Conservation (phyloP, 208 protist species). For the Polymyxa betae region DNA sequence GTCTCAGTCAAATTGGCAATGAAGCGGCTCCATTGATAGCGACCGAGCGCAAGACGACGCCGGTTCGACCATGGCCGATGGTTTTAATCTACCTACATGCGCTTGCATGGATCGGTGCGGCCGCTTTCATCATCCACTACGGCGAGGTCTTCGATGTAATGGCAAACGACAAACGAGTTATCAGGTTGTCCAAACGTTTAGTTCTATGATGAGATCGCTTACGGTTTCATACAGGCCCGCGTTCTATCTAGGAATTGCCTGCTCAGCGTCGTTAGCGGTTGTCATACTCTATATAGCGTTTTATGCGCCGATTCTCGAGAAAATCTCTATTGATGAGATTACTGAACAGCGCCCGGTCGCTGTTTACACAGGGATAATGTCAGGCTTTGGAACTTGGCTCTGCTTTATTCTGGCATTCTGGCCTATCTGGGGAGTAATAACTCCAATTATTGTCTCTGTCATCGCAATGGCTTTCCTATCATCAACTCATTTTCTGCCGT, state of each 20-base stretch:
- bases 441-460: not conserved
- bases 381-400: not conserved
- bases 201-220: too few species aligned
- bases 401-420: not conserved
- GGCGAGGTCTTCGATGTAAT: not conserved
- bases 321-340: not conserved
- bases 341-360: not conserved
- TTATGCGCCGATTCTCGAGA: not conserved
- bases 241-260: not conserved
- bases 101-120: not conserved
- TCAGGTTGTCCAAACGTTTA: too few species aligned
- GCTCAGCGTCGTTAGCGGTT: not conserved
- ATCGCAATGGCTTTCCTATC: not conserved
- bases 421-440: not conserved
- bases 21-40: too few species aligned
- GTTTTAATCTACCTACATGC: not conserved
- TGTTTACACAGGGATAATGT: not conserved
- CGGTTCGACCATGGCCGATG: too few species aligned
- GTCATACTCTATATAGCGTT: constrained; percentile 13
- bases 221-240: too few species aligned
- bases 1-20: too few species aligned
- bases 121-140: not conserved
- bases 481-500: not conserved
- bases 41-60: too few species aligned
- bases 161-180: not conserved